Evolutionary conservation across 225 moss, liverwort and hornwort species (phyloP).

Genomic region (Pseudoscleropodium purum): DNA sequence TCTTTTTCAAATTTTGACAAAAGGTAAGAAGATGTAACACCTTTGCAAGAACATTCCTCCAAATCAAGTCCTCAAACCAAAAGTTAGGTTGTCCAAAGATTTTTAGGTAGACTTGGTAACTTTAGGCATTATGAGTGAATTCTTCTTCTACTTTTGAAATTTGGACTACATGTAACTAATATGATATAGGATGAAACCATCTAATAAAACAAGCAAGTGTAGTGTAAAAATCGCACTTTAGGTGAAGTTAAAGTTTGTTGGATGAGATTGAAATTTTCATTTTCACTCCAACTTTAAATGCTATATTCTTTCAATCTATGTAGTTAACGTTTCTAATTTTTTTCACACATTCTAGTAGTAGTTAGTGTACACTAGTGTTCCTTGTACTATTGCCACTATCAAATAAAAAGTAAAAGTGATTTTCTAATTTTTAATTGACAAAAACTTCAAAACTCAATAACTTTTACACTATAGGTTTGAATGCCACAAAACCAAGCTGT

Average conservation of each 20-base stretch:
- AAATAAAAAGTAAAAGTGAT: too few species aligned
- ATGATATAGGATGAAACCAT: not conserved
- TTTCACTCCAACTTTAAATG: not conserved
- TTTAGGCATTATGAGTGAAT: too few species aligned
- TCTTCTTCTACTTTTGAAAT: too few species aligned
- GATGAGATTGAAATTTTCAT: not conserved
- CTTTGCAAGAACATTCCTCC: not conserved
- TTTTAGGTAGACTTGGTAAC: not conserved
- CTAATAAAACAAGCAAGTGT: not conserved
- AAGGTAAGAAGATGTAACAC: not conserved
- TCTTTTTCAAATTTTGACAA: too few species aligned
- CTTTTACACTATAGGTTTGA: too few species aligned
- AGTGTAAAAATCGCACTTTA: not conserved
- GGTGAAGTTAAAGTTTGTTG: not conserved
- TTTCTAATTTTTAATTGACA: too few species aligned
- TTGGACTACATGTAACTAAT: not conserved
- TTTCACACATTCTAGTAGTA: not conserved
- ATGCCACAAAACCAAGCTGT: too few species aligned
- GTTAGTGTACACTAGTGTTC: too few species aligned
- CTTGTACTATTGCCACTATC: too few species aligned
- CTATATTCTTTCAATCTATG: not conserved
- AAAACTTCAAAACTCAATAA: too few species aligned
- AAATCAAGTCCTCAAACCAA: fast-evolving
- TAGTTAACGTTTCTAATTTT: fast-evolving
- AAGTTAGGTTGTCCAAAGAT: not conserved